Percentiles rank a stretch among this genome's conserved stretches.
These are phyloP conservation scores for Rhodofomes roseus DNA, from an alignment of 1,284 basidiomycete species.

Conservation along the genomic window DNA sequence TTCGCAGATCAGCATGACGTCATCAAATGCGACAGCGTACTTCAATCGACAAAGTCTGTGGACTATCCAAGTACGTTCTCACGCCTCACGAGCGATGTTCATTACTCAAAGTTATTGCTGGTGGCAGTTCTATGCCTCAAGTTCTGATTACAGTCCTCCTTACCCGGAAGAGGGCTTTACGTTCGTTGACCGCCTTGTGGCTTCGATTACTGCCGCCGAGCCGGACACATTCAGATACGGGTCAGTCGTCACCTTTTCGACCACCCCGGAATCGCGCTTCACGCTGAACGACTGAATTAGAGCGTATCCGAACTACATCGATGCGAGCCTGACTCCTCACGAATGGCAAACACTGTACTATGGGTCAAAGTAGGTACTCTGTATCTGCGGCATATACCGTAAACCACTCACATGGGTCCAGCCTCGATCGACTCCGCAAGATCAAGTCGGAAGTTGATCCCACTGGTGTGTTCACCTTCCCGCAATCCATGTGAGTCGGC, in stretches of 20 bases:
- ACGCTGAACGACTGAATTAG: neutral
- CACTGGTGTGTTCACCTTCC: neutral
- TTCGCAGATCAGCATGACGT: neutral
- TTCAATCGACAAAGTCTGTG: neutral
- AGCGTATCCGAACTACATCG: neutral
- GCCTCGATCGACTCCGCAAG: neutral
- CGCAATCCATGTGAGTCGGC: neutral
- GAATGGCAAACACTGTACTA: neutral
- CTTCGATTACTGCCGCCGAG: neutral
- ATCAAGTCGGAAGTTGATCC: neutral
- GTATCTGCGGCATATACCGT: neutral
- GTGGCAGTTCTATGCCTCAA: neutral
- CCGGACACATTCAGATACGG: neutral
- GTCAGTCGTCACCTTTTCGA: neutral
- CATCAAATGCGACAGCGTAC: neutral
- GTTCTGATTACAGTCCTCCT: neutral
- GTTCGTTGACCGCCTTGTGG: neutral
- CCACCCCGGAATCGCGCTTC: neutral
- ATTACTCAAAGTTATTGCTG: neutral
- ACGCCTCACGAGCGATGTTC: neutral
- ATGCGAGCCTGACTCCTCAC: neutral
- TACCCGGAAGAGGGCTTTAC: neutral
- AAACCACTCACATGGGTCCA: neutral
- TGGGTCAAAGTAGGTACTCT: neutral
- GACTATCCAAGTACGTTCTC: neutral